Evolutionary conservation across 805 yeast species (phyloP), one percentile per base, ranked within the genome.

Genomic region (Zygoascus flipseniorum): DNA sequence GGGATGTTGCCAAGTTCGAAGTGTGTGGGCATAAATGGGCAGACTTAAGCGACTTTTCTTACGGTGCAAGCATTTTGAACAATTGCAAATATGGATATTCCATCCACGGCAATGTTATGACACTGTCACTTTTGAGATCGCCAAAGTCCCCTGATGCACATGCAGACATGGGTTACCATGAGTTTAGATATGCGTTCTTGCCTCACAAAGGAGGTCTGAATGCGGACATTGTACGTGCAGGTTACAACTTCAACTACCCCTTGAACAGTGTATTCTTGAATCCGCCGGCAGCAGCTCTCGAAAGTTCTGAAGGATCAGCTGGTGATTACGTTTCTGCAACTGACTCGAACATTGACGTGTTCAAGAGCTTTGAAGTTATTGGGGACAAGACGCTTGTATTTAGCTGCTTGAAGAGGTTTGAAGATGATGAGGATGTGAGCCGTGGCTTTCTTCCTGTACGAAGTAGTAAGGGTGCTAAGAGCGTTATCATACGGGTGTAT

Each of bases 1-100:
- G 98, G 98, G 99, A 92, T 64, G 85, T 85, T 35, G 98, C 98
- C 54, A 90, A 89, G 67, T 92, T 92, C 68, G 99, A 92, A 70
- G 96, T 89, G 10, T 87, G 96, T 64, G 89, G 86, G 63, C 99
- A 93, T 69, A 87, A 87, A 65, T 92, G 88, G 71, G 92, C 95
- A 61, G 99, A 92, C 66, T 82, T 86, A 62, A 85, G 95, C 26
- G 98, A 89, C 63, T 80, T 74, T 67, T 80, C 78, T 56, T 90
- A 88, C 64, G 99, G 99, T 65, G 96, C 89, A 11, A 77, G 95
- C 0, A 71, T 92, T 16, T 66, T 92, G 62, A 92, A 90, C 67
- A 83, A 89, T 69, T 78, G 83, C 65, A 92, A 92, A 68, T 92
- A 89, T 65, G 99, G 99, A 8, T 95, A 89, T 60, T 78, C 95